A percentile compares a stretch with the other conserved stretches of the same genome.
Evolutionary conservation across 2,329 filamentous ascomycete genomes (phyloP).

Genomic region (Talaromyces pinophilus): DNA sequence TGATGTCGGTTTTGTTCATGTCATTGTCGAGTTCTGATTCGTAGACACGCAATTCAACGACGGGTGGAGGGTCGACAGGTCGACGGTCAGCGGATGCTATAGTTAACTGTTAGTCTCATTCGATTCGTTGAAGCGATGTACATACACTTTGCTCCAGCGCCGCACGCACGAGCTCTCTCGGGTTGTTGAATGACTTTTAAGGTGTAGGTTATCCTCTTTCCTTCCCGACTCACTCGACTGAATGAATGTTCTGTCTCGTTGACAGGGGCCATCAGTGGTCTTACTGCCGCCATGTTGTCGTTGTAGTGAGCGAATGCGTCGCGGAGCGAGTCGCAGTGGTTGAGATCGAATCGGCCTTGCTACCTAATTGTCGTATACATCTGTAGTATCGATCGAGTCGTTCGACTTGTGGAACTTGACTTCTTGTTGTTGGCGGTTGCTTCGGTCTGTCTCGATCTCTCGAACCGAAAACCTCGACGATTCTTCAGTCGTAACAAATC

Average conservation of each 20-base stretch:
- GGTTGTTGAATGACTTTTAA: conserved; percentile 91
- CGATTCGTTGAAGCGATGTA: conserved; percentile 2
- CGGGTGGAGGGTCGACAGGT: conserved; percentile 90
- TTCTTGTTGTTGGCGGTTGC: background rate
- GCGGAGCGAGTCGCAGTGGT: conserved; percentile 4
- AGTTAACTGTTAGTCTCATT: conserved; percentile 21
- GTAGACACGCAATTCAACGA: conserved; percentile 85
- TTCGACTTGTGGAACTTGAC: background rate
- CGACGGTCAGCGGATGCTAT: conserved; percentile 81
- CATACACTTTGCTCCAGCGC: conserved; percentile 92
- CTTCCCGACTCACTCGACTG: conserved; percentile 68
- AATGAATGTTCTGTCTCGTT: conserved; percentile 59
- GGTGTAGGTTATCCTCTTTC: conserved; percentile 75
- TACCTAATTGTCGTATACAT: conserved; percentile 4
- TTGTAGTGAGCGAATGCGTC: conserved; percentile 7
- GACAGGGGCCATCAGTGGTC: conserved; percentile 37
- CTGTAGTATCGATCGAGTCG: background rate
- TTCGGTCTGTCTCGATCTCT: background rate
- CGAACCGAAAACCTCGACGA: background rate
- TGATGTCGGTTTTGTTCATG: conserved; percentile 67
- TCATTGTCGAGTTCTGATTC: conserved; percentile 62
- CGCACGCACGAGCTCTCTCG: conserved; percentile 89
- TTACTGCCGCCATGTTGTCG: background rate
- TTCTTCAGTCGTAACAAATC: background rate
- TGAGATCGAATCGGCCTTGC: background rate